Base-by-base conservation (phyloP, 1,139 yeast genomes). In the Entelexis paramagnoliae region DNA sequence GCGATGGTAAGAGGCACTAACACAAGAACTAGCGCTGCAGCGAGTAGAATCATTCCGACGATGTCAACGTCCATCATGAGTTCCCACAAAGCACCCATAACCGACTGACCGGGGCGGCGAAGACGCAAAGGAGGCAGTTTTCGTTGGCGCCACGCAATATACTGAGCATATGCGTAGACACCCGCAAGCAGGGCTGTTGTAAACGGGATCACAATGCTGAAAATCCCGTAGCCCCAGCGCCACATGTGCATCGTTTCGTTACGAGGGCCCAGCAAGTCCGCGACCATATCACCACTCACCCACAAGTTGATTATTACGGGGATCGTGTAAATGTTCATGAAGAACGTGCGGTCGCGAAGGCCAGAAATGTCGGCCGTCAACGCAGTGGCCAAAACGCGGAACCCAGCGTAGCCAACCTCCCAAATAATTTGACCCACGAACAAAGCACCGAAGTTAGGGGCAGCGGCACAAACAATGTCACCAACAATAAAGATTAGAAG, bases 371-470 rank as follows among this genome's bases (percentile, higher is more conserved):
- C 93, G 4, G 85, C 81, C 53, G 78, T 66, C 48, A 81, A 69
- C 45, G 82, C 68, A 58, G 78, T 75, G 47, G 81, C 66, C 50
- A 80, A 66, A 48, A 83, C 69, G 40, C 78, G 69, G 40, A 78
- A 71, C 51, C 88, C 88, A 35, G 83, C 77, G 63, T 75, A 81
- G 9, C 94, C 93, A 57, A 81, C 68, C 62, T 79, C 83, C 66
- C 80, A 82, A 52, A 84, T 69, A 30, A 82, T 78, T 0, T 86
- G 74, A 59, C 91, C 93, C n/a, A 81, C 91, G 50, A 86, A 83
- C 59, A 78, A 82, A 39, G 79, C 70, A 57, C 79, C 76, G 36
- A 83, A 79, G 59, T 79, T 78, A 56, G 72, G 74, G 8, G 89
- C 80, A 61, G 80, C 83, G 1, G 83, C 65, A 67, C 80, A 80